phyloP scores from a whole-genome alignment of 1,284 basidiomycete species.

The Grifola frondosa region DNA sequence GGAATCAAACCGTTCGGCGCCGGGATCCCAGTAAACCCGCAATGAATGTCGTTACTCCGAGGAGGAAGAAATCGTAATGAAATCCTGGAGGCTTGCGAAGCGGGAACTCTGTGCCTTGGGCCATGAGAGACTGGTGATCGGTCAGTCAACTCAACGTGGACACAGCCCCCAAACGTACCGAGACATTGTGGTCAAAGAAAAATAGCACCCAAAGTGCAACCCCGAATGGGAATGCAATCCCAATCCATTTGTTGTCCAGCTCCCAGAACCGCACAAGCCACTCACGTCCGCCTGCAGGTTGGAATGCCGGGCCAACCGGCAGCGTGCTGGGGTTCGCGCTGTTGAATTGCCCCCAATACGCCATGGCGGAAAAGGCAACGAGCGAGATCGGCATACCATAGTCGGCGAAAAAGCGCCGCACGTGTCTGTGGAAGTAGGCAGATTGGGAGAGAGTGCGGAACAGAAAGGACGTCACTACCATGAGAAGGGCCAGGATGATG shows the following conservation, averaged over 20 bases:
- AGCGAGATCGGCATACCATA: constrained; percentile 90
- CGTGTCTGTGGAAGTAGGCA: constrained; percentile 68
- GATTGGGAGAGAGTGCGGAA: constrained; percentile 69
- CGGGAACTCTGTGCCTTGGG: constrained; percentile 90
- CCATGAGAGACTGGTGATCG: constrained; percentile 76
- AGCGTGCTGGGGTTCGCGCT: constrained; percentile 62
- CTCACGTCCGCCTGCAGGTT: constrained; percentile 68
- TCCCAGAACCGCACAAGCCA: constrained; percentile 96
- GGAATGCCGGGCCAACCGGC: constrained; percentile 69
- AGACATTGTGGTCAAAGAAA: constrained; percentile 85
- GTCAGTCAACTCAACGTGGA: neutral
- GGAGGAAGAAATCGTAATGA: constrained; percentile 86
- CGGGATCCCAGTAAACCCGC: constrained; percentile 86
- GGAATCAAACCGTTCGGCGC: constrained; percentile 96
- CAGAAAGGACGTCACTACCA: constrained; percentile 72
- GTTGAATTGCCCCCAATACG: constrained; percentile 84
- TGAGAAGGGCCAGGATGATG: constrained; percentile 76
- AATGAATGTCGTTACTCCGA: constrained; percentile 91
- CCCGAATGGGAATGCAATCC: constrained; percentile 76
- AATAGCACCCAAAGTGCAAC: constrained; percentile 71
- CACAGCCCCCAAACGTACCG: constrained; percentile 45
- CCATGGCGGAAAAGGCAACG: constrained; percentile 70
- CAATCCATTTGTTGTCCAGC: constrained; percentile 87
- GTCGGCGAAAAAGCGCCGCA: constrained; percentile 76
- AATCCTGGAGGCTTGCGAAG: constrained; percentile 91